Base-by-base conservation (phyloP, 2,329 filamentous ascomycete genomes). In the Elsinoe ampelina region DNA sequence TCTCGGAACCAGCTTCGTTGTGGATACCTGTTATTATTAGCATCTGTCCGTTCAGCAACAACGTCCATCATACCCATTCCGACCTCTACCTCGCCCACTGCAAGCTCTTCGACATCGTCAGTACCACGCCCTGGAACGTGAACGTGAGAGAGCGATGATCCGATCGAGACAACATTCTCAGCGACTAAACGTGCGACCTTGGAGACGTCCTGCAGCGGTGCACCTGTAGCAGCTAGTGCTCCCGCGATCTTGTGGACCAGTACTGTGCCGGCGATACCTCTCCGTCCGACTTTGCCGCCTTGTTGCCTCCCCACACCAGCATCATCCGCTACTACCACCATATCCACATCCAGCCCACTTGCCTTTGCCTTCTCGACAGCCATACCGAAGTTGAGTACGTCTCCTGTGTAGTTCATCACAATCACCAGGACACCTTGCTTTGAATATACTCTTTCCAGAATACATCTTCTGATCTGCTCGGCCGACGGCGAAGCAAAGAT, bases 291-390 rank as follows among this genome's bases (percentile, higher is more conserved):
- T 69, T 96, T 96, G n/a, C 92, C 91, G 10, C 87, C 85, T 68
- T 85, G 85, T 54, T 75, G 77, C 58, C 89, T 78, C 1, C 91
- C 91, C 45, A 97, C 91, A 42, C 91, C 90, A 2, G 91, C 90
- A 70, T 97, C 92, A 66, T 97, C 92, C 5, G 85, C 89, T 6
- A 96, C 89, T 7, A 95, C 86, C 8, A 95, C 83, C 86, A 96
- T 95, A 68, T 95, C 87, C 0, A 88, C 87, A 15, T 83, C 73
- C 20, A 89, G 72, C 0, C 89, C 91, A 0, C 83, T 81, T 1
- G 89, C 89, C 58, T 86, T 85, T 13, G 90, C 90, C 75, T 95
- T 95, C 71, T 96, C 92, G 7, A 93, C 88, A 0, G 86, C 91
- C 80, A 96, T 86, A 6, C 62, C 58, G 15, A 60, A 62, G 47